phyloP scores from a whole-genome alignment of 768 basidiomycete species.

The Leccinum pellstonianum region DNA sequence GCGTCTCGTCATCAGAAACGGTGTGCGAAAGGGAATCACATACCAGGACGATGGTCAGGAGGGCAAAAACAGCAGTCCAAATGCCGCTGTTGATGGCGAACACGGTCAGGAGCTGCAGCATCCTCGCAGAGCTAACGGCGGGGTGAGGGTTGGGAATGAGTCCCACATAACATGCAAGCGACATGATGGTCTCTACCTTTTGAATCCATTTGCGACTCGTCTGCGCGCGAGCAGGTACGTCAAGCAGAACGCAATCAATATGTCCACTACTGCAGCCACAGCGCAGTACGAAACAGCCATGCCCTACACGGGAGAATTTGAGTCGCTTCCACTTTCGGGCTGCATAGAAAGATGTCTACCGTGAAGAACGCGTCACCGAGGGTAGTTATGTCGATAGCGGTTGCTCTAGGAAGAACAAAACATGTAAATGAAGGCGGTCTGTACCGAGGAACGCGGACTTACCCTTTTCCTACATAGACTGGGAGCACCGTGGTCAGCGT shows the following conservation, averaged over 20 bases:
- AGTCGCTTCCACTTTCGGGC: not conserved
- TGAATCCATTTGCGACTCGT: conserved; percentile 1
- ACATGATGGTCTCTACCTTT: not conserved
- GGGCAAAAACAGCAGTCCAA: conserved; percentile 3
- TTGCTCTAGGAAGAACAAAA: not conserved
- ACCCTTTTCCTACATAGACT: conserved; percentile 3
- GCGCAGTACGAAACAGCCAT: conserved; percentile 2
- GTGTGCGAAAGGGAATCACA: not conserved
- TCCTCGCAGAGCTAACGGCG: not conserved
- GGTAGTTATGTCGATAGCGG: not conserved
- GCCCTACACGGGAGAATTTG: not conserved
- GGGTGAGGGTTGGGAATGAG: not conserved
- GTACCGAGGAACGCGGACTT: not conserved
- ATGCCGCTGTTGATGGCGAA: conserved; percentile 8
- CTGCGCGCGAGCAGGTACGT: conserved; percentile 2
- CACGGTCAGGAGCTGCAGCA: conserved; percentile 5
- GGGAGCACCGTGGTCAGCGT: not conserved
- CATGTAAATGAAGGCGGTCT: not conserved
- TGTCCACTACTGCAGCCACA: conserved; percentile 1
- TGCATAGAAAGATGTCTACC: not conserved
- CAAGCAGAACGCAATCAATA: conserved; percentile 1
- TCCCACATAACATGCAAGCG: not conserved
- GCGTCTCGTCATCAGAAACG: not conserved
- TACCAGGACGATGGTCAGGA: conserved; percentile 2
- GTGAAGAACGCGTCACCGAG: not conserved